Conservation (phyloP, 441 rosid species). For the Pelargonium exstipulatum region DNA sequence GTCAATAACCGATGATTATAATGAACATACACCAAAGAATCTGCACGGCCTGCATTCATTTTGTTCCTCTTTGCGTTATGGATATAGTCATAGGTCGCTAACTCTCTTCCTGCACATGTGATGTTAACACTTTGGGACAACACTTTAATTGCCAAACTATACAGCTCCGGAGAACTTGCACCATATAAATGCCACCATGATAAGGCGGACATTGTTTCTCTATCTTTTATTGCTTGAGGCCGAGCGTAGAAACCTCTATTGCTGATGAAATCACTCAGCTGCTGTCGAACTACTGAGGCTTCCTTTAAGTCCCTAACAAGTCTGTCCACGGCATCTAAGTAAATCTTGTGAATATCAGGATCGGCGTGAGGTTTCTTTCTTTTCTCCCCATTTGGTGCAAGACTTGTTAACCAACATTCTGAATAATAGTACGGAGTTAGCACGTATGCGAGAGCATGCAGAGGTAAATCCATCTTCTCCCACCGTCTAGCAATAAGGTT, state of each 20-base stretch:
- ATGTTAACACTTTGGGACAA: conserved; percentile 5
- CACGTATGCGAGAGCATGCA: neutral
- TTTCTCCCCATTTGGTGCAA: neutral
- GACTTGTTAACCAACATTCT: neutral
- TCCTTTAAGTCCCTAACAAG: neutral
- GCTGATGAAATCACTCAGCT: conserved; percentile 4
- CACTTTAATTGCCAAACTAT: conserved; percentile 6
- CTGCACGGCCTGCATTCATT: conserved; percentile 4
- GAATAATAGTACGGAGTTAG: neutral
- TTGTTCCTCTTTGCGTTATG: neutral
- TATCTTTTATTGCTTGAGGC: neutral
- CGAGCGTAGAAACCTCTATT: neutral
- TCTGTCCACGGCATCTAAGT: neutral
- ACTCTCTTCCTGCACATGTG: neutral
- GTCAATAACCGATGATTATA: conserved; percentile 1
- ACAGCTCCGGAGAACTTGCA: neutral
- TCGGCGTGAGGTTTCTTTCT: neutral
- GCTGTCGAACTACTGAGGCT: neutral
- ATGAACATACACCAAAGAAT: neutral
- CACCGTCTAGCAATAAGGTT: neutral
- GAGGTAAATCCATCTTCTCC: neutral
- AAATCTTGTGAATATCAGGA: neutral
- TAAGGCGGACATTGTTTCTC: neutral
- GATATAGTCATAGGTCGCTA: neutral
- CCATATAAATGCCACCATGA: neutral